Percentiles rank a stretch among this genome's conserved stretches.
Evolutionary conservation across 2,329 filamentous ascomycete genomes (phyloP).

Genomic region (Bipolaris gigantea): DNA sequence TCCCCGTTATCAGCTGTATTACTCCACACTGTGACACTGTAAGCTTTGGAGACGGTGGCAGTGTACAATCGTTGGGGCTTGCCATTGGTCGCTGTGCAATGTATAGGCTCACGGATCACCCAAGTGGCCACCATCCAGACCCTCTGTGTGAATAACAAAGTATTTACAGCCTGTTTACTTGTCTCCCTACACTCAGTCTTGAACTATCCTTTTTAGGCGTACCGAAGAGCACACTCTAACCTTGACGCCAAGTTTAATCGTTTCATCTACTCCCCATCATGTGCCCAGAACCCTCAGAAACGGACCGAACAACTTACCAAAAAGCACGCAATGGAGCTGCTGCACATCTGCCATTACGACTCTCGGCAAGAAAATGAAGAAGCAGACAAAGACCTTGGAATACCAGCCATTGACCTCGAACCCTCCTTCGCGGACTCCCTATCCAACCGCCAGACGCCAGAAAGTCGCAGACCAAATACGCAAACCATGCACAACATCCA

Average conservation of each 20-base stretch:
- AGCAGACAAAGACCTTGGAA: slow-evolving; percentile 32
- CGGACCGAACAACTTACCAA: slow-evolving; percentile 21
- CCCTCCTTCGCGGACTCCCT: slow-evolving; percentile 41
- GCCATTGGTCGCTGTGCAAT: neutral
- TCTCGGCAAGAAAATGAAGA: slow-evolving; percentile 19
- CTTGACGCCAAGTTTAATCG: neutral
- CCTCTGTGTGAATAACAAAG: neutral
- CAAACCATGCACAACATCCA: slow-evolving; percentile 44
- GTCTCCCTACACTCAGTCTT: neutral
- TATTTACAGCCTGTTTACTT: no score
- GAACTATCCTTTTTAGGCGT: neutral
- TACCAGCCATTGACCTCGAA: slow-evolving; percentile 46
- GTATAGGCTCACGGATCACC: neutral
- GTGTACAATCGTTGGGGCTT: neutral
- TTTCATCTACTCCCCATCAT: neutral
- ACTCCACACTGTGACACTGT: neutral
- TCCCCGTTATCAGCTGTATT: neutral
- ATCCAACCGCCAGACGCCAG: slow-evolving; percentile 39
- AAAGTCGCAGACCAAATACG: slow-evolving; percentile 45
- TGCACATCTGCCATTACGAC: slow-evolving; percentile 42
- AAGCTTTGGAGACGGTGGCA: neutral
- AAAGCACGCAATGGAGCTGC: slow-evolving; percentile 42
- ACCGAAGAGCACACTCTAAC: neutral
- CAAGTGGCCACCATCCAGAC: no score
- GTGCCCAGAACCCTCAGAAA: slow-evolving; percentile 44